Percentiles rank a stretch among this genome's conserved stretches.
phyloP scores from a whole-genome alignment of 257 asterid genomes.

The Solanum appendiculatum region DNA sequence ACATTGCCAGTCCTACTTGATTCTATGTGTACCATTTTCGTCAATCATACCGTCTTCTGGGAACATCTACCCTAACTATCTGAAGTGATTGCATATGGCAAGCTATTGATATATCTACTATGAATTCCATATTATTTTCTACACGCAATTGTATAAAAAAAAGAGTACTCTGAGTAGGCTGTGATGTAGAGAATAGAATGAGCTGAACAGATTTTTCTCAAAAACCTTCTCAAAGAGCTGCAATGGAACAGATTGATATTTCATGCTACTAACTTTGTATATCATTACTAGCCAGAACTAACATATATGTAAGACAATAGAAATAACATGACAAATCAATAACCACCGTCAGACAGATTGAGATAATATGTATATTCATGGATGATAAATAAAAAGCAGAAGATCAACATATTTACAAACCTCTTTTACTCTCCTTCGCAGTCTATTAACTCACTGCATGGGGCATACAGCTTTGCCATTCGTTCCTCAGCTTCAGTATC shows the following conservation, averaged over 20 bases:
- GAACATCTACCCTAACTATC: background rate
- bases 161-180: background rate
- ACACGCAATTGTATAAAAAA: background rate
- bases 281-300: background rate
- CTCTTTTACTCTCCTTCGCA: conserved; percentile 72
- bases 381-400: background rate
- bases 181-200: background rate
- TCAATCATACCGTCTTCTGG: background rate
- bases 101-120: background rate
- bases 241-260: background rate
- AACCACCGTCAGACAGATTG: background rate
- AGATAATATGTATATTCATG: background rate
- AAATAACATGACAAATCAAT: background rate
- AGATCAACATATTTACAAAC: conserved; percentile 6
- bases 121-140: background rate
- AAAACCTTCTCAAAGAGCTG: background rate
- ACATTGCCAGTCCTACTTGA: background rate
- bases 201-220: background rate
- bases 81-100: background rate
- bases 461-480: conserved; percentile 48
- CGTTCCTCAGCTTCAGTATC: conserved; percentile 82
- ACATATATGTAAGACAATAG: background rate
- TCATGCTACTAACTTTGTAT: background rate
- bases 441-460: conserved; percentile 56
- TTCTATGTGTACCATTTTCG: background rate